Evolutionary conservation across 1,284 basidiomycete species (phyloP).

Genomic region (Austropuccinia psidii): DNA sequence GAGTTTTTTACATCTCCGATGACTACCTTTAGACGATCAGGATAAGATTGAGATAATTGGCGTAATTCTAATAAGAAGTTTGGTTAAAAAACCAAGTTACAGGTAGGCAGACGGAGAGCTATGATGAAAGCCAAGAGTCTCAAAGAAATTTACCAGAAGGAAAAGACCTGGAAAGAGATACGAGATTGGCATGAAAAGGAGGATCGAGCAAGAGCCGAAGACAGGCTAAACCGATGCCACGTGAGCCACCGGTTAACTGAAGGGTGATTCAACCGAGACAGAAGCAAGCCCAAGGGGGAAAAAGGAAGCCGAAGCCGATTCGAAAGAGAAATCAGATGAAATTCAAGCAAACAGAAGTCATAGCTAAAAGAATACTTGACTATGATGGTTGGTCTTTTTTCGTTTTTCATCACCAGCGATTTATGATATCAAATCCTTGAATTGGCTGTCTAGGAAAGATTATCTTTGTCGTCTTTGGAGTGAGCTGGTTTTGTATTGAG

Average conservation of each 20-base stretch:
- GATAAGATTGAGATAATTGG: neutral
- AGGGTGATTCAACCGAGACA: neutral
- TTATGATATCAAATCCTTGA: no score
- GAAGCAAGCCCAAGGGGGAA: neutral
- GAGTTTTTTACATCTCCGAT: slow-evolving; percentile 16
- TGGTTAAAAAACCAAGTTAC: no score
- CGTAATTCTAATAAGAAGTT: slow-evolving; percentile 1
- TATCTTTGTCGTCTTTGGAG: no score
- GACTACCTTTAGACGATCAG: neutral
- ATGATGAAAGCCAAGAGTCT: neutral
- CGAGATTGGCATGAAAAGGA: slow-evolving; percentile 16
- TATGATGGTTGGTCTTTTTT: no score
- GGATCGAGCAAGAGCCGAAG: slow-evolving; percentile 5
- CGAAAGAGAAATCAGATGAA: neutral
- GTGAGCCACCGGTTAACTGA: slow-evolving; percentile 27
- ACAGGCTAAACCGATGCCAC: slow-evolving; percentile 31
- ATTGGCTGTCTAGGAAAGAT: no score
- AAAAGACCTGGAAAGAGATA: slow-evolving; percentile 24
- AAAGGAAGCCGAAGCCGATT: neutral
- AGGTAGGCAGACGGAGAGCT: neutral
- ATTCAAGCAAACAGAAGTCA: neutral
- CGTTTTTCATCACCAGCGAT: no score
- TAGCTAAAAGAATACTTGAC: no score
- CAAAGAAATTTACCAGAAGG: slow-evolving; percentile 2
- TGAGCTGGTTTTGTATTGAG: no score